These are phyloP conservation scores for Pseudogymnoascus pannorum DNA, from an alignment of 2,329 filamentous ascomycete species.

Conservation along the genomic window DNA sequence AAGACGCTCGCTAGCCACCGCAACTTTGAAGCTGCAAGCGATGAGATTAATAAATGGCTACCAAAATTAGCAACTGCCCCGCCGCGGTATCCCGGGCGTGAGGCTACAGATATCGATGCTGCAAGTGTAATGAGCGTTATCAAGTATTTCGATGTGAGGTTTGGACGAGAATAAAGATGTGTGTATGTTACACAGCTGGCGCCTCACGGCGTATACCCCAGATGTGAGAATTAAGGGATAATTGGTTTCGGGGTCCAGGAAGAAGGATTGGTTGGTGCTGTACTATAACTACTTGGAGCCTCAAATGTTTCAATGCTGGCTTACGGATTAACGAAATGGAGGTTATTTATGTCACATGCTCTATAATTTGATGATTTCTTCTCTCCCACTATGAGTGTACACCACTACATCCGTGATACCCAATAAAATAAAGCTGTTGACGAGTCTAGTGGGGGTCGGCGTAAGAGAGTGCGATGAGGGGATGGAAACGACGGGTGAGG, in stretches of 20 bases:
- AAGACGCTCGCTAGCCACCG: conserved; percentile 71
- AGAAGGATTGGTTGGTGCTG: background rate
- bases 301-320: conserved; percentile 1
- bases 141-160: conserved; percentile 71
- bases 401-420: background rate
- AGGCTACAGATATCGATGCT: conserved; percentile 71
- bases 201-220: background rate
- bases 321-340: background rate
- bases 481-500: conserved; percentile 8
- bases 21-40: conserved; percentile 65
- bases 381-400: background rate
- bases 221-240: background rate
- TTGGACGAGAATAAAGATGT: conserved; percentile 40
- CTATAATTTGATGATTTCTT: conserved; percentile 6
- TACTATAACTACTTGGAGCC: conserved; percentile 8
- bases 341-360: conserved; percentile 3
- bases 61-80: conserved; percentile 57
- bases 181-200: background rate
- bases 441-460: background rate
- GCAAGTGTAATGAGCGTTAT: conserved; percentile 82
- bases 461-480: background rate
- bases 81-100: conserved; percentile 30
- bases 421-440: background rate
- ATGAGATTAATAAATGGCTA: conserved; percentile 69
- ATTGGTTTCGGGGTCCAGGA: background rate